These are phyloP conservation scores for Fagopyrum tataricum DNA, from an alignment of 148 eudicot genomes.

Conservation along the genomic window DNA sequence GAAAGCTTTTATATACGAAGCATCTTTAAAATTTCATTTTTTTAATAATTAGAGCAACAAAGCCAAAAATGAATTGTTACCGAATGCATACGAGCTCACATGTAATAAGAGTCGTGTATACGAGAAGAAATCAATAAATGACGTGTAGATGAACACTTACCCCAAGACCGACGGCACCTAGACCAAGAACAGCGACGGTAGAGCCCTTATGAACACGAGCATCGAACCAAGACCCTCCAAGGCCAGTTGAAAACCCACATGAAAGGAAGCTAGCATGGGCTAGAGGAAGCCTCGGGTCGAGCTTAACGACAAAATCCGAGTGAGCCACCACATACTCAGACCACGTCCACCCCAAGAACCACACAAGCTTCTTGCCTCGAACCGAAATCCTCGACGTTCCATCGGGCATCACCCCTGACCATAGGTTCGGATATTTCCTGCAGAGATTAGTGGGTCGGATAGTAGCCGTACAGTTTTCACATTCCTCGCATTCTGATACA, in stretches of 20 bases:
- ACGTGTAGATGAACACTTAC: slow-evolving; percentile 14
- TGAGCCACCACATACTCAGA: slow-evolving; percentile 38
- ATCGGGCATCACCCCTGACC: slow-evolving; percentile 33
- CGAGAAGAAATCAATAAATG: too few species aligned
- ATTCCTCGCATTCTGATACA: slow-evolving; percentile 37
- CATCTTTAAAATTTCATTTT: too few species aligned
- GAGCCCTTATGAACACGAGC: slow-evolving; percentile 28
- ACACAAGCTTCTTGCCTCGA: slow-evolving; percentile 22
- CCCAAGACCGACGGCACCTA: slow-evolving; percentile 57
- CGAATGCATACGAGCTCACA: too few species aligned
- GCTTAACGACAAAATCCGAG: slow-evolving; percentile 28
- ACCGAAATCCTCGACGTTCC: slow-evolving; percentile 35
- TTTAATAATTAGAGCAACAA: too few species aligned
- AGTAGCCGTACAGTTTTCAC: slow-evolving; percentile 33
- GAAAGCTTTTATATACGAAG: too few species aligned
- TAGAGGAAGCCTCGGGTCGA: slow-evolving; percentile 29
- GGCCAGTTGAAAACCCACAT: slow-evolving; percentile 47
- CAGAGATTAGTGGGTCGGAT: slow-evolving; percentile 29
- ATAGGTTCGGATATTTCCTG: slow-evolving; percentile 16
- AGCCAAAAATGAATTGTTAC: too few species aligned
- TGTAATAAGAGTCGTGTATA: background rate
- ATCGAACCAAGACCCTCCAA: slow-evolving; percentile 39
- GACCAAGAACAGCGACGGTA: slow-evolving; percentile 42
- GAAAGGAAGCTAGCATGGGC: slow-evolving; percentile 42
- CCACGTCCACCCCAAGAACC: slow-evolving; percentile 38